These are phyloP conservation scores for Colletotrichum somersetense DNA, from an alignment of 2,329 filamentous ascomycete genomes.

Conservation along the genomic window DNA sequence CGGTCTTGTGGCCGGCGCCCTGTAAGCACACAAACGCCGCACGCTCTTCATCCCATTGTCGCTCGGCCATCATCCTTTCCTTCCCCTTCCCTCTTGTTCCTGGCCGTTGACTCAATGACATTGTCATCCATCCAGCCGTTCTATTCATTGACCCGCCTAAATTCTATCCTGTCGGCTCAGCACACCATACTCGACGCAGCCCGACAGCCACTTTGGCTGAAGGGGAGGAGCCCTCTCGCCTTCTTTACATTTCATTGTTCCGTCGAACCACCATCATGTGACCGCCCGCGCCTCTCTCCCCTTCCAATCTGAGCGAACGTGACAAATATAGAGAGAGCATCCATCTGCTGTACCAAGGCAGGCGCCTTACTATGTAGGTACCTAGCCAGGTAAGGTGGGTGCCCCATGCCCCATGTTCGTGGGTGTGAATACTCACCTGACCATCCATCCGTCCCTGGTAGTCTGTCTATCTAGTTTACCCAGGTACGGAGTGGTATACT, in stretches of 20 bases:
- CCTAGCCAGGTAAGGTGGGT: too few species aligned
- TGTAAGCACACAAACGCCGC: background rate
- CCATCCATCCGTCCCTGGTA: background rate
- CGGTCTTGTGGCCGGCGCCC: background rate
- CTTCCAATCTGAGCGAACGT: too few species aligned
- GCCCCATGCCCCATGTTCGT: too few species aligned
- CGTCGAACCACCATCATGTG: constrained; percentile 5
- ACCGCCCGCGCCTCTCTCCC: background rate
- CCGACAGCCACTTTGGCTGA: background rate
- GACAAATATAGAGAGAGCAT: too few species aligned
- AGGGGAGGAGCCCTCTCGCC: background rate
- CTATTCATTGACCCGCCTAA: background rate
- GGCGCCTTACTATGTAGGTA: too few species aligned
- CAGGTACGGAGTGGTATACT: background rate
- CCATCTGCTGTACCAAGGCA: too few species aligned
- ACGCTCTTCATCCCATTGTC: constrained; percentile 36
- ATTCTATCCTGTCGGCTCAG: constrained; percentile 26
- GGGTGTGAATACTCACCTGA: background rate
- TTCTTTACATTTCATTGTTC: background rate
- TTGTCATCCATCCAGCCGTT: background rate
- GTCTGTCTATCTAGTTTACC: background rate
- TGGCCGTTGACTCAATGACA: constrained; percentile 15
- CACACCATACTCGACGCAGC: constrained; percentile 24
- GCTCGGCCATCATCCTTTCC: background rate
- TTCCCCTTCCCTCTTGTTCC: constrained; percentile 22